Evolutionary conservation across 192 early-diverging fungal genomes (phyloP).

Genomic region (Coemansia sp.): DNA sequence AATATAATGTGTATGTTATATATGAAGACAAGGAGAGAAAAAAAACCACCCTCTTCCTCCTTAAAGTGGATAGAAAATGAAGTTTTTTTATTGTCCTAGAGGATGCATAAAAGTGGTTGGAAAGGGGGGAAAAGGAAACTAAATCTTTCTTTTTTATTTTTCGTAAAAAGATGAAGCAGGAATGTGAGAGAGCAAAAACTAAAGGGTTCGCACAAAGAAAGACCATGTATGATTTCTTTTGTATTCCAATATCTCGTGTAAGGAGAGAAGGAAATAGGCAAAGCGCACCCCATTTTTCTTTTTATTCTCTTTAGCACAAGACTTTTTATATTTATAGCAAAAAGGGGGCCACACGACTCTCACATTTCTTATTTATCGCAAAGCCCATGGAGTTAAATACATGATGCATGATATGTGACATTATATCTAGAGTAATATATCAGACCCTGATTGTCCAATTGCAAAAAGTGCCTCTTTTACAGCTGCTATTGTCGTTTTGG

Average conservation of each 20-base stretch:
- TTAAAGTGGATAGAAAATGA: background rate
- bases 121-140: conserved; percentile 2
- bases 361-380: background rate
- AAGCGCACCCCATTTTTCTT: background rate
- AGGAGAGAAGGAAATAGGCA: background rate
- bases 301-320: background rate
- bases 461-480: no score
- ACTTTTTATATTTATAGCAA: background rate
- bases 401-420: background rate
- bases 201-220: background rate
- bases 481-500: no score
- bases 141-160: background rate
- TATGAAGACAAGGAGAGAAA: background rate
- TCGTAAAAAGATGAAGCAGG: background rate
- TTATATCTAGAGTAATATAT: background rate
- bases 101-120: background rate
- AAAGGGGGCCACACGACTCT: background rate
- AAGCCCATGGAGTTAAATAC: background rate
- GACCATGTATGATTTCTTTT: background rate
- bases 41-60: background rate
- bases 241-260: background rate
- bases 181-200: background rate
- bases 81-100: background rate
- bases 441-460: no score
- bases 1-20: background rate